These are phyloP conservation scores for Blastocystis hominis DNA, from an alignment of 352 stramenopile species.

Conservation along the genomic window DNA sequence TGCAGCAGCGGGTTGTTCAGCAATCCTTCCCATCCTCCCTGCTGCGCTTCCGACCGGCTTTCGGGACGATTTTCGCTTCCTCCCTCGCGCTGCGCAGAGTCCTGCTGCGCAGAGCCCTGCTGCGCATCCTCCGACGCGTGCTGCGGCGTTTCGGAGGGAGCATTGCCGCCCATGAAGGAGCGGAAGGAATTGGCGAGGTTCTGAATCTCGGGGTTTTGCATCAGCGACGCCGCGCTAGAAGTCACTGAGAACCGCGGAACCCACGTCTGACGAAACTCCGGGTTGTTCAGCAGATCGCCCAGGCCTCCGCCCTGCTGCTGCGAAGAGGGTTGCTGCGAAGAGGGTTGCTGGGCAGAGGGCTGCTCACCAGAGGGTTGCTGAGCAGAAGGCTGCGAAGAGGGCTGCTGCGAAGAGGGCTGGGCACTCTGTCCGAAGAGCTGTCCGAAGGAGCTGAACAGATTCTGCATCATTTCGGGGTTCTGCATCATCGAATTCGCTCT, in stretches of 20 bases:
- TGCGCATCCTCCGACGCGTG: not conserved
- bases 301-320: not conserved
- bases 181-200: not conserved
- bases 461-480: not conserved
- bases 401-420: not conserved
- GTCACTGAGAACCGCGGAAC: not conserved
- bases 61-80: not conserved
- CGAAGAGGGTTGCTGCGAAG: no score
- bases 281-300: not conserved
- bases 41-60: not conserved
- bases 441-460: not conserved
- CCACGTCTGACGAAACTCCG: not conserved
- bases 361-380: not conserved
- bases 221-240: not conserved
- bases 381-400: not conserved
- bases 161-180: not conserved
- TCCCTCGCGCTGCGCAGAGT: not conserved
- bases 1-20: not conserved
- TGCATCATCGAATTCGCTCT: not conserved
- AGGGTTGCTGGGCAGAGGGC: not conserved
- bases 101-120: not conserved
- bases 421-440: not conserved
- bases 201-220: constrained; percentile 19
- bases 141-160: not conserved
- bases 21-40: not conserved